phyloP scores from a whole-genome alignment of 805 yeast genomes.

The Yarrowia hollandica region DNA sequence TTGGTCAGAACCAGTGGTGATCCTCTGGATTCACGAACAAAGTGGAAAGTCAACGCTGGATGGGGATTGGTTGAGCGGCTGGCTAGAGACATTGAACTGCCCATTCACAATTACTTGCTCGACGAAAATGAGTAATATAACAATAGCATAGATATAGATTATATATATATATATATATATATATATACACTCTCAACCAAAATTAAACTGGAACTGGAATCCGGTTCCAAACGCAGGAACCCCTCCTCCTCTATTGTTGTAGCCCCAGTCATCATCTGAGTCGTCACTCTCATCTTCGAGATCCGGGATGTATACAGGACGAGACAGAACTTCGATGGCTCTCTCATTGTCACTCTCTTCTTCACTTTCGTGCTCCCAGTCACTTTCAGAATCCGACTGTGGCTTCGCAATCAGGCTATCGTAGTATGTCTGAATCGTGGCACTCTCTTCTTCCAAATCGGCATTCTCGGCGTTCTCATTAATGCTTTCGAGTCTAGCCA shows the following conservation, averaged over 20 bases:
- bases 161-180: too few relatives aligned
- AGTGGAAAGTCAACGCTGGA: constrained; percentile 76
- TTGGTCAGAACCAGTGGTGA: constrained; percentile 50
- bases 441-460: not conserved
- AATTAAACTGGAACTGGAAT: not conserved
- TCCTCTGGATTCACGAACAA: constrained; percentile 62
- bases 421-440: not conserved
- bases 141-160: too few relatives aligned
- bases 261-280: not conserved
- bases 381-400: not conserved
- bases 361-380: not conserved
- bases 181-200: not conserved
- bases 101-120: constrained; percentile 59
- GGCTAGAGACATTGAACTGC: constrained; percentile 65
- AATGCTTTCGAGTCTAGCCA: not conserved
- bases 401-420: not conserved
- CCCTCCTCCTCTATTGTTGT: not conserved
- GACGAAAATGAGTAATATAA: constrained; percentile 39
- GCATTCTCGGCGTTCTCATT: not conserved
- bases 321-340: not conserved
- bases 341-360: not conserved
- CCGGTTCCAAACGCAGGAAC: not conserved
- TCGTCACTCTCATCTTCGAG: not conserved
- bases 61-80: constrained; percentile 64
- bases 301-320: not conserved